Evolutionary conservation across 2,329 filamentous ascomycete species (phyloP), one percentile per base, ranked within the genome.

Genomic region (Diplodia sapinea): DNA sequence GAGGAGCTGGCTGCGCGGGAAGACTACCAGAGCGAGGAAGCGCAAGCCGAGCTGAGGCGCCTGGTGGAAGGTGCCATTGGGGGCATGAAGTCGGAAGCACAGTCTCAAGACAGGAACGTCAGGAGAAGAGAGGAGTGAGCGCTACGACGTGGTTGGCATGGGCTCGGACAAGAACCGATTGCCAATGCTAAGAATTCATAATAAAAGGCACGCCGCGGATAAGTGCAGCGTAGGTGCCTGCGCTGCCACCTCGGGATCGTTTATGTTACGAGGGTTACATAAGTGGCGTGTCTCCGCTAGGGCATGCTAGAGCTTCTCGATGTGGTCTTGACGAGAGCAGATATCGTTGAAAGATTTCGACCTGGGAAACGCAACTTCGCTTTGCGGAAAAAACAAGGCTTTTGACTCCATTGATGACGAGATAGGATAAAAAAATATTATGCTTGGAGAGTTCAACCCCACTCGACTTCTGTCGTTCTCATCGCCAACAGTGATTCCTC

Each of bases 1-100:
- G 93, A 98, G 74, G 91, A 97, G 79, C 81, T 99, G 69, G 94
- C 95, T 2, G 86, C 89, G 43, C 85, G 93, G 50, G 89, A 91
- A 29, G 93, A 98, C 75, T 96, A 97, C 74, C 84, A 94, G 73
- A 90, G 88, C 5, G 89, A 92, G 65, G 88, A 90, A 69, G 92
- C 91, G 4, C 95, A 99, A 79, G 86, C 85, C 26, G 88, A 94
- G 75, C 80, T 99, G 74, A 86, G 93, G 69, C 85, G 87, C 71
- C 81, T 99, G 69, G 88, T 99, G 6, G 87, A 90, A 71, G 93
- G 97, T 73, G 93, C 92, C 2, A 82, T 99, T 20, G 80, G 85
- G 29, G 91, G 88, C 1, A 85, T 92, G 65, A 86, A 84, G 29
- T 50, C 56, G 9, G 66, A 67, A 17, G 38, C 50, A 12, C 57